Base-by-base conservation (phyloP, 768 basidiomycete species). In the Lactarius quietus region DNA sequence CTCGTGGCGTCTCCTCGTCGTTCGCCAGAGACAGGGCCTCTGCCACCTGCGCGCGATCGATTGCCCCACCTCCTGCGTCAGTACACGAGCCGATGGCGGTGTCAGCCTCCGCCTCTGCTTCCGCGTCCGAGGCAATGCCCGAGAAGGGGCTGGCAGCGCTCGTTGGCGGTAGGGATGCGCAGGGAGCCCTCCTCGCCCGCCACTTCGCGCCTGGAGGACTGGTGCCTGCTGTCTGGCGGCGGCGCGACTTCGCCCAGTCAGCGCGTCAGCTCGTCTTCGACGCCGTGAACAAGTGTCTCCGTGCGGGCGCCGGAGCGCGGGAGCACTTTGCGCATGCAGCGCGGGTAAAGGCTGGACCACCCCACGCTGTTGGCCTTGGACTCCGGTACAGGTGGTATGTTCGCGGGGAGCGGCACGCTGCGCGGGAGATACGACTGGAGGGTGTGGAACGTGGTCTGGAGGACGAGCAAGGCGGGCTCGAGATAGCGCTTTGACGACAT, bases 341-440 rank as follows among this genome's bases (percentile, higher is more conserved):
- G 90, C 52, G 92, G 57, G 57, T 89, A 87, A 56, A 91, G 78
- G 15, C 88, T 88, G 76, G 90, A 93, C 8, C 88, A 81, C 9
- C 92, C 91, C 2, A 89, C 88, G 73, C 84, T 83, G 45, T 89
- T 84, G 17, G 86, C 84, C 68, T 89, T 82, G 35, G 74, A 71
- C 3, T 68, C 61, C 4, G 72, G 65, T 0, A 83, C 78, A 17
- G 78, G 77, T 4, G 72, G 48, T 3, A 60, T 64, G 1, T 80
- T 71, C 7, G 82, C 70, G 0, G 89, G 85, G 0, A 89, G 69
- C 62, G 80, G 78, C 91, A 80, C 74, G 61, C 78, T 85, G 51
- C 92, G 87, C 6, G 85, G 81, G 6, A 93, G 82, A 71, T 85
- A 92, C 1, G 81, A 53, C 0, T 92, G 92, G 0, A 93, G 78